phyloP scores from a whole-genome alignment of 495 filamentous ascomycete genomes.

The Xylaria curta region DNA sequence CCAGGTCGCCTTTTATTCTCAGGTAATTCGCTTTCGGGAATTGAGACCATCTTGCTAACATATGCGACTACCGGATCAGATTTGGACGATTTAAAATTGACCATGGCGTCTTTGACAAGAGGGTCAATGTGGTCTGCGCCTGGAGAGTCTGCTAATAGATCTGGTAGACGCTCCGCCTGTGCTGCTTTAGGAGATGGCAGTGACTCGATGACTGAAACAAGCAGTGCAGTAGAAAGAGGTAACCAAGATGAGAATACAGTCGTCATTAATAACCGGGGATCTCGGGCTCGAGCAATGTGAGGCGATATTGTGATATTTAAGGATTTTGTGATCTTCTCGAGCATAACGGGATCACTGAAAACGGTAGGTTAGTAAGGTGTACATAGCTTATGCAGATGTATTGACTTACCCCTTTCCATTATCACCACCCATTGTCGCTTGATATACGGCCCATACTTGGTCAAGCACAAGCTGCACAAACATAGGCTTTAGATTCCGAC shows the following conservation, averaged over 20 bases:
- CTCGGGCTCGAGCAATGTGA: constrained; percentile 83
- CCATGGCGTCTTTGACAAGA: constrained; percentile 76
- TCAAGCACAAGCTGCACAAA: constrained; percentile 97
- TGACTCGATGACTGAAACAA: constrained; percentile 93
- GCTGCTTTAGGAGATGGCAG: constrained; percentile 86
- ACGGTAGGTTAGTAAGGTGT: constrained; percentile 28
- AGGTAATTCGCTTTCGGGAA: constrained; percentile 87
- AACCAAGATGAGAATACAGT: constrained; percentile 90
- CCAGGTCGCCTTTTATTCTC: constrained; percentile 76
- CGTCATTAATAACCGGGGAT: constrained; percentile 81
- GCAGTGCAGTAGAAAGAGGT: constrained; percentile 87
- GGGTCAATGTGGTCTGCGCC: constrained; percentile 72
- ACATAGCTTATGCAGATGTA: constrained; percentile 20
- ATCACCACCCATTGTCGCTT: constrained; percentile 82
- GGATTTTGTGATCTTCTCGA: constrained; percentile 96
- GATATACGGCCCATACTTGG: constrained; percentile 96
- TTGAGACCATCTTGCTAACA: constrained; percentile 97
- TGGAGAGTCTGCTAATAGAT: constrained; percentile 80
- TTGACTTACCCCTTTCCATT: constrained; percentile 76
- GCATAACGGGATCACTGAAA: constrained; percentile 74
- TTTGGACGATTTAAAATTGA: constrained; percentile 71
- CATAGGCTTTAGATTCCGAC: constrained; percentile 89
- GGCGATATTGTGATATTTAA: constrained; percentile 81
- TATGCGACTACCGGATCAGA: constrained; percentile 88
- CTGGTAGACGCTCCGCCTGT: constrained; percentile 81